These are phyloP conservation scores for Mycena chlorophos DNA, from an alignment of 768 basidiomycete species.

Conservation along the genomic window DNA sequence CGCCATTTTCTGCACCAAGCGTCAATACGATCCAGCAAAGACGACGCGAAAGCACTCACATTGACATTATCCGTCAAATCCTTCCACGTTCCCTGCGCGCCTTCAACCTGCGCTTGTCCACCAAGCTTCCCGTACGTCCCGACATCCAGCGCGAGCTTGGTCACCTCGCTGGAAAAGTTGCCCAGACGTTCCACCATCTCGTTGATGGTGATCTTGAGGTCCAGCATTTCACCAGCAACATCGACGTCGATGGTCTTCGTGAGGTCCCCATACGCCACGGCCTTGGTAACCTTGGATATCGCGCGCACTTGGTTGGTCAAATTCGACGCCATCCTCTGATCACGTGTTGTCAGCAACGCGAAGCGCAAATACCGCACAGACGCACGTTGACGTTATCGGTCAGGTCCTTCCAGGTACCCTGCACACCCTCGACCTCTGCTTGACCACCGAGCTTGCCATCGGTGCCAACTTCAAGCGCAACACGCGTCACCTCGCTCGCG, in stretches of 20 bases:
- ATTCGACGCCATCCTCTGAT: conserved; percentile 52
- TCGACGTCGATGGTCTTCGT: conserved; percentile 14
- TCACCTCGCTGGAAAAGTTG: conserved; percentile 90
- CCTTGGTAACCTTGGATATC: conserved; percentile 21
- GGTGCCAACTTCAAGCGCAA: conserved; percentile 15
- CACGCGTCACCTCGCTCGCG: conserved; percentile 17
- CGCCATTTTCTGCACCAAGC: conserved; percentile 45
- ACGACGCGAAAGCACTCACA: conserved; percentile 11
- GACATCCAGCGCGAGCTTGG: conserved; percentile 82
- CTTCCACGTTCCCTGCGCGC: conserved; percentile 90
- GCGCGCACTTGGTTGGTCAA: conserved; percentile 32
- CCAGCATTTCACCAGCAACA: conserved; percentile 20
- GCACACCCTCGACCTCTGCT: conserved; percentile 16
- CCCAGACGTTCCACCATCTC: conserved; percentile 45
- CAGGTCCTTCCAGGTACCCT: conserved; percentile 16
- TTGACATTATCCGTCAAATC: conserved; percentile 83
- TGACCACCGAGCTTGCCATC: conserved; percentile 15
- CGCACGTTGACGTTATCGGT: conserved; percentile 29
- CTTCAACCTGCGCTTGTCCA: conserved; percentile 81
- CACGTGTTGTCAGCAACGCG: neutral
- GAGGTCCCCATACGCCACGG: conserved; percentile 19
- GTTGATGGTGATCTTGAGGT: conserved; percentile 21
- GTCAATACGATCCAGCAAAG: neutral
- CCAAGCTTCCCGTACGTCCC: conserved; percentile 84
- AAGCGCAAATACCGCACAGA: conserved; percentile 29